phyloP scores from a whole-genome alignment of 495 filamentous ascomycete genomes.

The Halenospora varia region DNA sequence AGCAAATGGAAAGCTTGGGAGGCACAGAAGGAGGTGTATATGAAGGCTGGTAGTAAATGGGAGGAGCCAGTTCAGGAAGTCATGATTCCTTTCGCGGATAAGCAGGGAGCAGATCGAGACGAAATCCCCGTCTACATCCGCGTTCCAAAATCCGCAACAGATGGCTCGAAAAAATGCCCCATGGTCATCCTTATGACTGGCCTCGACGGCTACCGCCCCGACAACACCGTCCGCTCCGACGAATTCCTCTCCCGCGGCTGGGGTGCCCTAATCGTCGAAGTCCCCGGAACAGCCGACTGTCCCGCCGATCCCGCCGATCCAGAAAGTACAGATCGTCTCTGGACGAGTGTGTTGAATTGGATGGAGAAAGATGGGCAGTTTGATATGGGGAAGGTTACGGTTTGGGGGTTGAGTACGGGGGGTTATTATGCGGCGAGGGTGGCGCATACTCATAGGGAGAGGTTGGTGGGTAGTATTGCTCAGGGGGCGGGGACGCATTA shows the following conservation, averaged over 20 bases:
- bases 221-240: slow-evolving; percentile 68
- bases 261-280: slow-evolving; percentile 63
- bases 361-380: slow-evolving; percentile 54
- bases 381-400: slow-evolving; percentile 56
- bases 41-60: slow-evolving; percentile 55
- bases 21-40: slow-evolving; percentile 60
- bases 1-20: slow-evolving; percentile 62
- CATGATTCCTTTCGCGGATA: slow-evolving; percentile 53
- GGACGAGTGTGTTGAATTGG: slow-evolving; percentile 64
- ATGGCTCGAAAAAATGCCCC: slow-evolving; percentile 37
- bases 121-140: slow-evolving; percentile 65
- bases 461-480: slow-evolving; percentile 58
- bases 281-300: slow-evolving; percentile 77
- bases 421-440: slow-evolving; percentile 75
- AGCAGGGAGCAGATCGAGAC: slow-evolving; percentile 42
- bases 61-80: slow-evolving; percentile 52
- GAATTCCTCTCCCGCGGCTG: slow-evolving; percentile 46
- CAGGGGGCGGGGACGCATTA: slow-evolving; percentile 68
- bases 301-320: slow-evolving; percentile 57
- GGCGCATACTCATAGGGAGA: slow-evolving; percentile 63
- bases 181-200: slow-evolving; percentile 70
- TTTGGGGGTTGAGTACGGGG: slow-evolving; percentile 71
- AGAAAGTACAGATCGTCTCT: slow-evolving; percentile 48
- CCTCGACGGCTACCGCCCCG: slow-evolving; percentile 74
- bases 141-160: slow-evolving; percentile 33